Evolutionary conservation across 2,329 filamentous ascomycete genomes (phyloP).

Genomic region (Cordyceps tenuipes): DNA sequence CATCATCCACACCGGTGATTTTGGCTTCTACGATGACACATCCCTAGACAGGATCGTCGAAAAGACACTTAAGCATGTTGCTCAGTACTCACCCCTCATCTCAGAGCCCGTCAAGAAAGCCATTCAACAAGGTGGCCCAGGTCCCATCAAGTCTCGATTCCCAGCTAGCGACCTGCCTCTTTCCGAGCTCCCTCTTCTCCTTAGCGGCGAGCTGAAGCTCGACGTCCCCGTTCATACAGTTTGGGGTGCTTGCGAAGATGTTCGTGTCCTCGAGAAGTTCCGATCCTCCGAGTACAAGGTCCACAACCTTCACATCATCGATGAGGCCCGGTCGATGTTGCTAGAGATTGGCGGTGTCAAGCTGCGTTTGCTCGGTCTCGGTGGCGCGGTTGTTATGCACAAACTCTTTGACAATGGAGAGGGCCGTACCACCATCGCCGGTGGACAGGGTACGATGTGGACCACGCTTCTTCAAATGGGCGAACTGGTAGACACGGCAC

Average conservation of each 20-base stretch:
- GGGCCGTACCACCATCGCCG: slow-evolving; percentile 93
- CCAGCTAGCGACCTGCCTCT: slow-evolving; percentile 74
- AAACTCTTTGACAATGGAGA: slow-evolving; percentile 99
- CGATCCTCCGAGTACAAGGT: slow-evolving; percentile 97
- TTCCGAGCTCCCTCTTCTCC: slow-evolving; percentile 82
- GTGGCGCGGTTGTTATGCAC: slow-evolving; percentile 98
- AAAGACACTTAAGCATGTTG: slow-evolving; percentile 97
- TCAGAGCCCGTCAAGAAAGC: slow-evolving; percentile 65
- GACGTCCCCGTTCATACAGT: slow-evolving; percentile 98
- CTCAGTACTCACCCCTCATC: slow-evolving; percentile 94
- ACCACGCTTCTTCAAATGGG: slow-evolving; percentile 97
- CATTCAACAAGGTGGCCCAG: slow-evolving; percentile 57
- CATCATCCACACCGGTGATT: slow-evolving; percentile 98
- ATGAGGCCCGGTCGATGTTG: slow-evolving; percentile 92
- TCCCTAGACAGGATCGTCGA: slow-evolving; percentile 96
- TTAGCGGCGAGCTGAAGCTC: slow-evolving; percentile 80
- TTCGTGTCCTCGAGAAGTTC: slow-evolving; percentile 94
- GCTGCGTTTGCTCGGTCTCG: slow-evolving; percentile 84
- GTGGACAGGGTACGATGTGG: slow-evolving; percentile 99
- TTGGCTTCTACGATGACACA: slow-evolving; percentile 96
- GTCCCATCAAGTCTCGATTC: slow-evolving; percentile 81
- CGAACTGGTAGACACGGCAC: slow-evolving; percentile 93
- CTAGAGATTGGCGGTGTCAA: slow-evolving; percentile 94
- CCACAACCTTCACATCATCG: slow-evolving; percentile 93
- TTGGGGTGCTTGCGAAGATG: slow-evolving; percentile 98